Conservation (phyloP, 495 filamentous ascomycete genomes). For the Aspergillus wentii region DNA sequence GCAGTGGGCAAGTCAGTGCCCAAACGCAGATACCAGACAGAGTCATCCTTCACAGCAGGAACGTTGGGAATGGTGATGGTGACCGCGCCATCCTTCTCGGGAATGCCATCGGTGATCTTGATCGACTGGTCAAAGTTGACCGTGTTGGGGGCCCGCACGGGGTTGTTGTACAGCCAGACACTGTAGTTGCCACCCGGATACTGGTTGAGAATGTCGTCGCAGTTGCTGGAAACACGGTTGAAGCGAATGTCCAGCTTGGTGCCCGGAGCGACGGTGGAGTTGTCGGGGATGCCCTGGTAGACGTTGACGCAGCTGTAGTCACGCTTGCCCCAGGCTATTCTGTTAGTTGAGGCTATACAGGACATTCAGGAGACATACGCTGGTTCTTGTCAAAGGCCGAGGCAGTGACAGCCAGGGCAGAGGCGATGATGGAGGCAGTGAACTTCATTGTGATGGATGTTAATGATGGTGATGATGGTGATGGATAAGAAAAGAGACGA, state of each 20-base stretch:
- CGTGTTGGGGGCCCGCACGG: conserved; percentile 16
- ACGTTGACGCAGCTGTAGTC: conserved; percentile 36
- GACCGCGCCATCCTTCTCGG: conserved; percentile 15
- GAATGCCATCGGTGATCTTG: conserved; percentile 18
- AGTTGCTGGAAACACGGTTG: conserved; percentile 26
- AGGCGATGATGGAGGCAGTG: conserved; percentile 19
- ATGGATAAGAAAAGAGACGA: too few species aligned
- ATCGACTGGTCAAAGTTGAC: conserved; percentile 19
- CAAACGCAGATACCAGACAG: conserved; percentile 32
- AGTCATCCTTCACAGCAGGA: conserved; percentile 24
- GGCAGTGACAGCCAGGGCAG: conserved; percentile 24
- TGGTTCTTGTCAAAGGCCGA: conserved; percentile 31
- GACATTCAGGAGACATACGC: conserved; percentile 18
- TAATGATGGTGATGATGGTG: too few species aligned
- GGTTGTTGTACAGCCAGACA: conserved; percentile 37
- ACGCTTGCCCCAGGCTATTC: conserved; percentile 34
- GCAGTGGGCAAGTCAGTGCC: conserved; percentile 21
- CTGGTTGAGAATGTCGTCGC: conserved; percentile 14
- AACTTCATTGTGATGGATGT: too few species aligned
- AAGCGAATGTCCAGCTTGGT: conserved; percentile 24
- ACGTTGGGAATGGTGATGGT: conserved; percentile 25
- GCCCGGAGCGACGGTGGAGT: conserved; percentile 23
- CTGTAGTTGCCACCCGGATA: conserved; percentile 22
- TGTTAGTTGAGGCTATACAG: background rate
- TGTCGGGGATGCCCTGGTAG: conserved; percentile 31